Evolutionary conservation across 139 green algal species (phyloP).

Genomic region (Mesostigma viride): DNA sequence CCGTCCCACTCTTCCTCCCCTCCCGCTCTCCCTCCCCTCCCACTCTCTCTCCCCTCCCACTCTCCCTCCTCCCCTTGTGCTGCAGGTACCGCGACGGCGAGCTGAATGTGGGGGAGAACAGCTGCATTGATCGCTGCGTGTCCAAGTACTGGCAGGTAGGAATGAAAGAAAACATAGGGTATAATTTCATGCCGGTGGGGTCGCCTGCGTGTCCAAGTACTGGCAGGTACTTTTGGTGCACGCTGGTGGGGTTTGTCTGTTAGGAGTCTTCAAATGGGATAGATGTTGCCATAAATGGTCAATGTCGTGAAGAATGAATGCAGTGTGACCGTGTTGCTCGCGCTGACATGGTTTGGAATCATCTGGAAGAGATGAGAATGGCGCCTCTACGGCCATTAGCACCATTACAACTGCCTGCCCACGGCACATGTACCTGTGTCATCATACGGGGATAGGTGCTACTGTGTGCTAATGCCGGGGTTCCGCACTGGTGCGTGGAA

Average conservation of each 20-base stretch:
- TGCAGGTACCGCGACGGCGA: slow-evolving; percentile 85
- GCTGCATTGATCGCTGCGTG: slow-evolving; percentile 83
- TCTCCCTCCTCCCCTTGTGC: not conserved
- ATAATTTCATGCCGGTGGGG: not conserved
- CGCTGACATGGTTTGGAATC: not conserved
- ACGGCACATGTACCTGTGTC: too few species aligned
- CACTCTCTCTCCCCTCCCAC: not conserved
- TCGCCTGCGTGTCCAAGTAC: not conserved
- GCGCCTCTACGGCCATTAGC: too few species aligned
- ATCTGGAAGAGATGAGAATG: too few species aligned
- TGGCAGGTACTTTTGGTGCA: too few species aligned
- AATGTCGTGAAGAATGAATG: too few species aligned
- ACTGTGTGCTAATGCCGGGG: too few species aligned
- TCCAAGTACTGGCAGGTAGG: slow-evolving; percentile 94
- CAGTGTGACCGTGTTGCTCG: too few species aligned
- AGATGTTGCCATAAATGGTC: too few species aligned
- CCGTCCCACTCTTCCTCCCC: not conserved
- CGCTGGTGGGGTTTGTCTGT: too few species aligned
- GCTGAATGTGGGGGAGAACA: slow-evolving; percentile 88
- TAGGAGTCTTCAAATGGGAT: slow-evolving; percentile 8
- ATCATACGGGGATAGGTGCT: too few species aligned
- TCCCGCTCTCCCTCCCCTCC: not conserved
- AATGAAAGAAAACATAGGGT: not conserved
- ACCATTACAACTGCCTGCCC: too few species aligned
- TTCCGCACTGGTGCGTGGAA: too few species aligned